These are phyloP conservation scores for Aureobasidium sp. DNA, from an alignment of 2,329 filamentous ascomycete species.

Conservation along the genomic window DNA sequence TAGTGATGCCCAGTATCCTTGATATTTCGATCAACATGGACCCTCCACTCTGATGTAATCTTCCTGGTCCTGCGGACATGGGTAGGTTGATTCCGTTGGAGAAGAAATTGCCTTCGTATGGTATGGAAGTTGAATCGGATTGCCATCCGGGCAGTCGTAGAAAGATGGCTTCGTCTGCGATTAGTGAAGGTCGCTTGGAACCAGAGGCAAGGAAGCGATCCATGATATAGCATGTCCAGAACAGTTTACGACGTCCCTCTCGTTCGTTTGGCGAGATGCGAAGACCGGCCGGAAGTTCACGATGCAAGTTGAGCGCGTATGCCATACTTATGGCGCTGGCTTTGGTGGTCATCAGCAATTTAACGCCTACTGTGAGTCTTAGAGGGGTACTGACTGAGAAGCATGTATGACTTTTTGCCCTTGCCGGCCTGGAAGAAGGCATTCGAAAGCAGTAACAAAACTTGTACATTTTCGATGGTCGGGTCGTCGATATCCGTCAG, in stretches of 20 bases:
- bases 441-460: constrained; percentile 77
- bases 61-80: constrained; percentile 53
- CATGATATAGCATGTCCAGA: constrained; percentile 91
- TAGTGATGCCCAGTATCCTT: constrained; percentile 84
- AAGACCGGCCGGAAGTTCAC: constrained; percentile 72
- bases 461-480: constrained; percentile 80
- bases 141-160: constrained; percentile 81
- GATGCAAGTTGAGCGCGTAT: constrained; percentile 82
- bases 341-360: constrained; percentile 43
- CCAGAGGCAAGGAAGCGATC: constrained; percentile 87
- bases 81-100: constrained; percentile 79
- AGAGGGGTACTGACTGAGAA: constrained; percentile 65
- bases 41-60: constrained; percentile 77
- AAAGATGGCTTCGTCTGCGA: constrained; percentile 79
- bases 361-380: not conserved
- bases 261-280: constrained; percentile 73
- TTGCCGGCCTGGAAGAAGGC: constrained; percentile 81
- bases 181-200: constrained; percentile 83
- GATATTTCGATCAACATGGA: constrained; percentile 88
- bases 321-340: constrained; percentile 85
- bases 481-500: constrained; percentile 85
- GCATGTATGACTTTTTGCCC: constrained; percentile 89
- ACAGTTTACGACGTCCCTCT: constrained; percentile 81
- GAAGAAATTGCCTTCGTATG: constrained; percentile 83
- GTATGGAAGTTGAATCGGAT: constrained; percentile 64